Percentiles rank a stretch among this genome's conserved stretches.
Evolutionary conservation across 345 rosid species (phyloP).

Genomic region (Populus alba): DNA sequence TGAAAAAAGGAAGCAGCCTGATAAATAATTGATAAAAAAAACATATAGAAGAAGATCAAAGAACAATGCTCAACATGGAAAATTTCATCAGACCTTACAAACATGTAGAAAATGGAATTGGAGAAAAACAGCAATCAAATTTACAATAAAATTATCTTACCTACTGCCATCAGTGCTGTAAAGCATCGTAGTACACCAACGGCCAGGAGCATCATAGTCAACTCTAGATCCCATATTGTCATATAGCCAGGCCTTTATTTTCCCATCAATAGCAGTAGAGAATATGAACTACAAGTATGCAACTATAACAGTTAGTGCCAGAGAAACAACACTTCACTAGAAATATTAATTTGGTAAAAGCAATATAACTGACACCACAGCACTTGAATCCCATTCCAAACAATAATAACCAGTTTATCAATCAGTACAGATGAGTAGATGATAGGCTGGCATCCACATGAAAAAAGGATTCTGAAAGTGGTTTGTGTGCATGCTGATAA

Average conservation of each 20-base stretch:
- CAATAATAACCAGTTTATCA: not conserved
- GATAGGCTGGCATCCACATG: not conserved
- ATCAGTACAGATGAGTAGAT: not conserved
- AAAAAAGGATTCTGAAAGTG: not conserved
- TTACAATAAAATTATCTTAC: constrained; percentile 31
- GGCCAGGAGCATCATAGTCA: constrained; percentile 81
- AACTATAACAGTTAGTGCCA: constrained; percentile 16
- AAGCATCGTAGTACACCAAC: constrained; percentile 76
- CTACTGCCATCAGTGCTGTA: constrained; percentile 85
- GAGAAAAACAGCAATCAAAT: not conserved
- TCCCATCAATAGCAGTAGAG: constrained; percentile 79
- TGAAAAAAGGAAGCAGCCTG: constrained; percentile 26
- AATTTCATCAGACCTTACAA: not conserved
- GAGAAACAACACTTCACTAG: not conserved
- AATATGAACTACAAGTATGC: constrained; percentile 60
- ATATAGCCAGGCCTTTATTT: constrained; percentile 87
- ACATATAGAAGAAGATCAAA: not conserved
- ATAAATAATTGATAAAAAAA: not conserved
- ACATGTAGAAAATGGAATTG: not conserved
- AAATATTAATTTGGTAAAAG: not conserved
- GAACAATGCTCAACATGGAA: not conserved
- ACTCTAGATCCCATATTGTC: constrained; percentile 78
- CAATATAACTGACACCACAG: not conserved
- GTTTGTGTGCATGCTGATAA: not conserved
- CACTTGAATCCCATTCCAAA: not conserved